These are phyloP conservation scores for Candida dubliniensis DNA, from an alignment of 1,139 yeast genomes.

Conservation along the genomic window DNA sequence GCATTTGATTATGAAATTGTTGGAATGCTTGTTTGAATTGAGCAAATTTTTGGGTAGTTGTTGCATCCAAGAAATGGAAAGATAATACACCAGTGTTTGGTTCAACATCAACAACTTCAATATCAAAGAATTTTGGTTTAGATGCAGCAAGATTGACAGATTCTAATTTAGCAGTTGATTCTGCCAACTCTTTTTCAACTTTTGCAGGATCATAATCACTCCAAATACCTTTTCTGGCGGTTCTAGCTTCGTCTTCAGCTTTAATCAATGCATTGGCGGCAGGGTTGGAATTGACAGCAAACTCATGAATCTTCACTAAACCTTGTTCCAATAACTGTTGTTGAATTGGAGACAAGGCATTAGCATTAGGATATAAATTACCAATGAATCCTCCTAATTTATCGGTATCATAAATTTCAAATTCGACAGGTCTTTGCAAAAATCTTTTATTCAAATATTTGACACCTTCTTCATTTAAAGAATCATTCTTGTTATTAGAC, in stretches of 20 bases:
- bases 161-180: conserved; percentile 21
- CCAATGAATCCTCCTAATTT: conserved; percentile 84
- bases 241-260: conserved; percentile 66
- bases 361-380: conserved; percentile 55
- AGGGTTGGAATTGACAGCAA: conserved; percentile 61
- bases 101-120: conserved; percentile 57
- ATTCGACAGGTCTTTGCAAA: conserved; percentile 71
- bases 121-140: conserved; percentile 58
- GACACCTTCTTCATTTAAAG: conserved; percentile 52
- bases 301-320: conserved; percentile 62
- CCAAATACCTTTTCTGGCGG: conserved; percentile 66
- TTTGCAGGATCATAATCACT: conserved; percentile 47
- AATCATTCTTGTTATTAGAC: conserved; percentile 47
- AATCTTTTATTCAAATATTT: conserved; percentile 54
- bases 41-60: conserved; percentile 34
- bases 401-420: conserved; percentile 70
- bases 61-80: conserved; percentile 48
- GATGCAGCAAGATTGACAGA: conserved; percentile 26
- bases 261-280: conserved; percentile 51
- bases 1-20: conserved; percentile 41
- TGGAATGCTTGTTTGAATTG: conserved; percentile 49
- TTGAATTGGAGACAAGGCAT: conserved; percentile 57
- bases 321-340: conserved; percentile 64
- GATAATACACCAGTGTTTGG: conserved; percentile 46
- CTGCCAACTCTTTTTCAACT: conserved; percentile 24